These are phyloP conservation scores for Daldinia sp. DNA, from an alignment of 2,329 filamentous ascomycete species.

Conservation along the genomic window DNA sequence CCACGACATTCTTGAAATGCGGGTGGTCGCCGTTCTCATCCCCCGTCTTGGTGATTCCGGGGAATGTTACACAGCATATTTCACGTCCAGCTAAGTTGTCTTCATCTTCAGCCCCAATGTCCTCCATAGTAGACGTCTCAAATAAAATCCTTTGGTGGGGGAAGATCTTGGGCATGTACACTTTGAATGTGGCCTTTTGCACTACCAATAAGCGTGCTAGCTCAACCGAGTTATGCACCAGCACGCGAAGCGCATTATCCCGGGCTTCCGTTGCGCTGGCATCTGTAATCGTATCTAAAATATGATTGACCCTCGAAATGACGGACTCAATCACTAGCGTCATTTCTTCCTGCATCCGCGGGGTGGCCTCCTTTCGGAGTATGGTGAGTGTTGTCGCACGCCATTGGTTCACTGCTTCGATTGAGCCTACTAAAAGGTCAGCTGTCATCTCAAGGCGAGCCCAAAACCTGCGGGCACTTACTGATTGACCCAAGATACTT, in stretches of 20 bases:
- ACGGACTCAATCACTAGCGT: conserved; percentile 57
- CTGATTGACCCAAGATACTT: conserved; percentile 58
- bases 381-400: conserved; percentile 72
- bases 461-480: conserved; percentile 45
- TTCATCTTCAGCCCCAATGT: conserved; percentile 72
- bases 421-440: conserved; percentile 55
- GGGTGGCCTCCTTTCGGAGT: conserved; percentile 65
- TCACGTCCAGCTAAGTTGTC: conserved; percentile 64
- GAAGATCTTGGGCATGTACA: conserved; percentile 66
- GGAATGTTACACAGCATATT: conserved; percentile 73
- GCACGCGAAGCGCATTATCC: conserved; percentile 65
- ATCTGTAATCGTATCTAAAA: conserved; percentile 65
- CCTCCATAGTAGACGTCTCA: conserved; percentile 72
- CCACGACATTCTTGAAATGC: conserved; percentile 72
- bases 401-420: conserved; percentile 73
- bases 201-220: conserved; percentile 67
- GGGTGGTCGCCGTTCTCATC: conserved; percentile 73
- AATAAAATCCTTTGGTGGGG: conserved; percentile 68
- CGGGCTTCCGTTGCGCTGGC: conserved; percentile 57
- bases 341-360: conserved; percentile 62
- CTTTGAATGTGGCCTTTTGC: conserved; percentile 69
- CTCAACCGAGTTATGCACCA: conserved; percentile 66
- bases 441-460: conserved; percentile 29
- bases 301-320: conserved; percentile 60
- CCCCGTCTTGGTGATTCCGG: conserved; percentile 72